A percentile compares a stretch with the other conserved stretches of the same genome.
These are phyloP conservation scores for Vaccinium darrowii DNA, from an alignment of 148 eudicot genomes.

Conservation along the genomic window DNA sequence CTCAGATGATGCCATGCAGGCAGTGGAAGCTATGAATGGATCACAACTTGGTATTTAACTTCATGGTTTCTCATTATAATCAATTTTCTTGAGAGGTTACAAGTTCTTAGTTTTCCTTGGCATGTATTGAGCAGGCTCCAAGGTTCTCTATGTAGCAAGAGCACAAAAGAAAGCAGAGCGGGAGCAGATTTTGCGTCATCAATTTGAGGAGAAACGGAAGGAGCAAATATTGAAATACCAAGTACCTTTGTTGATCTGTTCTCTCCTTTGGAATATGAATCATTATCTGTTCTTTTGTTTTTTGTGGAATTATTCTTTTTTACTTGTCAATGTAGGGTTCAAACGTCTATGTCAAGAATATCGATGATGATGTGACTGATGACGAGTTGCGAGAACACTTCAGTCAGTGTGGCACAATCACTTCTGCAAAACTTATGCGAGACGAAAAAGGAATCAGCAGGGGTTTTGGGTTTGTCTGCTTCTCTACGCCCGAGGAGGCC, in stretches of 20 bases:
- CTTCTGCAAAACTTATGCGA: constrained; percentile 69
- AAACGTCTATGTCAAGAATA: constrained; percentile 74
- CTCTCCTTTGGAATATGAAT: neutral
- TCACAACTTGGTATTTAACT: constrained; percentile 49
- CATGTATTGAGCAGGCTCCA: constrained; percentile 46
- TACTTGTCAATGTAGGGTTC: constrained; percentile 43
- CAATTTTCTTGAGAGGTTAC: neutral
- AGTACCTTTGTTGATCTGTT: constrained; percentile 28
- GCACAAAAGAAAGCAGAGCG: constrained; percentile 84
- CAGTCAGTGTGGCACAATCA: constrained; percentile 71
- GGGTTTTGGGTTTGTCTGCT: constrained; percentile 86
- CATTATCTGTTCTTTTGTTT: neutral
- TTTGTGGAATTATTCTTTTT: neutral
- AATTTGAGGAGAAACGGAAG: constrained; percentile 69
- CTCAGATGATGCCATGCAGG: constrained; percentile 60
- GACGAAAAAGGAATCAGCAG: constrained; percentile 66
- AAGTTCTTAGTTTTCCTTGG: constrained; percentile 13
- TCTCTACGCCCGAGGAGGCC: constrained; percentile 62
- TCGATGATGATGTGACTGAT: constrained; percentile 62
- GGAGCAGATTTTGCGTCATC: constrained; percentile 53
- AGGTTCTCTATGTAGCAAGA: constrained; percentile 69
- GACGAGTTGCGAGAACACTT: constrained; percentile 62
- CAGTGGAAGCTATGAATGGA: constrained; percentile 71
- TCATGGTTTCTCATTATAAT: neutral
- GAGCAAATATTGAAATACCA: constrained; percentile 59